phyloP scores from a whole-genome alignment of 2,329 filamentous ascomycete genomes.

The Claviceps capensis region DNA sequence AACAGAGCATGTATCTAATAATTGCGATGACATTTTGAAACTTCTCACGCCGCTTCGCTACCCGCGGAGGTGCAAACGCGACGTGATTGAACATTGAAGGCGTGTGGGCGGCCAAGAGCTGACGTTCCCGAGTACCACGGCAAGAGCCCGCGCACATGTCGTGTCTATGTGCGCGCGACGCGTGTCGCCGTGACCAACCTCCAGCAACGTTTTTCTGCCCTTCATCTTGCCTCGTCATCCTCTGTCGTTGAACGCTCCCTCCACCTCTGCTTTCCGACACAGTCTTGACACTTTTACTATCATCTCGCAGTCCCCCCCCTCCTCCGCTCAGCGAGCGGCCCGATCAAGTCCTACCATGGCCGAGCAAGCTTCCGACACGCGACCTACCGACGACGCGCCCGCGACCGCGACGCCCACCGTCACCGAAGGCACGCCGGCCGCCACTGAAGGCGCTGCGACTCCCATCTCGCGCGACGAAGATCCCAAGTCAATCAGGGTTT shows the following conservation, averaged over 20 bases:
- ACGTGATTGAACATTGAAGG: too few species aligned
- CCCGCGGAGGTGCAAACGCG: too few species aligned
- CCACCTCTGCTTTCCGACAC: neutral
- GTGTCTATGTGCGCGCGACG: too few species aligned
- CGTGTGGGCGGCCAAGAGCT: too few species aligned
- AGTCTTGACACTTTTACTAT: neutral
- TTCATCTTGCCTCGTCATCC: neutral
- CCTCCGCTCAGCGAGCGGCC: neutral
- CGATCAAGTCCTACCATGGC: slow-evolving; percentile 9
- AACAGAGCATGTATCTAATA: too few species aligned
- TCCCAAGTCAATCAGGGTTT: slow-evolving; percentile 41
- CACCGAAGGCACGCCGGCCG: slow-evolving; percentile 6
- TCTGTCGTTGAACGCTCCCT: neutral
- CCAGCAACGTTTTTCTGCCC: neutral
- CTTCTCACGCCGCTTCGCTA: too few species aligned
- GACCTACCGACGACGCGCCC: slow-evolving; percentile 7
- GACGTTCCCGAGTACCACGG: too few species aligned
- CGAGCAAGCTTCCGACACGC: slow-evolving; percentile 10
- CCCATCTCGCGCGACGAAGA: slow-evolving; percentile 26
- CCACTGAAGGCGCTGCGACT: slow-evolving; percentile 10
- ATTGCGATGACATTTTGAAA: too few species aligned
- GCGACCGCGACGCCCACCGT: neutral
- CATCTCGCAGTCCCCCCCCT: neutral
- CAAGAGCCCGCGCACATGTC: too few species aligned
- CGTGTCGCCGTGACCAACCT: neutral